These are phyloP conservation scores for Geosmithia putterillii DNA, from an alignment of 2,329 filamentous ascomycete genomes.

Conservation along the genomic window DNA sequence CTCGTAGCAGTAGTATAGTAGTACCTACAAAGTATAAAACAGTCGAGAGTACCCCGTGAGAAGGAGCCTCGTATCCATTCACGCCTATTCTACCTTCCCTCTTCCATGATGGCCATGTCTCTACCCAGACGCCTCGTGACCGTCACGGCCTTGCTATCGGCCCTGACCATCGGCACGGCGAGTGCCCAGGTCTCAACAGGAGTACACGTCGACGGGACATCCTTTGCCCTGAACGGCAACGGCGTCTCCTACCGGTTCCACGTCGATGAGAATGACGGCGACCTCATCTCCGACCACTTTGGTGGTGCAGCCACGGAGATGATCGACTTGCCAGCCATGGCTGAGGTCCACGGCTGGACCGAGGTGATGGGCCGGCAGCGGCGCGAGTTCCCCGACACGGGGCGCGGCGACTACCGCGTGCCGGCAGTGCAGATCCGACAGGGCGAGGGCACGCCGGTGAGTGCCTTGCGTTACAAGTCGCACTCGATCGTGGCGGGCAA, in stretches of 20 bases:
- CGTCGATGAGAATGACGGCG: constrained; percentile 40
- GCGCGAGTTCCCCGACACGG: constrained; percentile 52
- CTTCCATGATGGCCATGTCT: neutral
- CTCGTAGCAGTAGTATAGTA: no score
- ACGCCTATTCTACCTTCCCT: neutral
- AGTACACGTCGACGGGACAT: constrained; percentile 31
- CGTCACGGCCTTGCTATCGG: neutral
- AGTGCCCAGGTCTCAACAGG: neutral
- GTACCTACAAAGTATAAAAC: neutral
- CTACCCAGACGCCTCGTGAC: neutral
- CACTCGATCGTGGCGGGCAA: constrained; percentile 44
- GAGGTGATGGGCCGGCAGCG: constrained; percentile 34
- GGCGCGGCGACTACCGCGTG: constrained; percentile 48
- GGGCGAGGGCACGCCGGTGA: constrained; percentile 44
- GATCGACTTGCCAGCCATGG: constrained; percentile 14
- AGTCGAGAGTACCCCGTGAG: neutral
- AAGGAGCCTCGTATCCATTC: neutral
- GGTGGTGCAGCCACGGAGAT: constrained; percentile 42
- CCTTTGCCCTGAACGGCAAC: constrained; percentile 43
- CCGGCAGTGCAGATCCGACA: constrained; percentile 51
- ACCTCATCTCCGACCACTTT: constrained; percentile 49
- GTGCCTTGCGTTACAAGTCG: constrained; percentile 44
- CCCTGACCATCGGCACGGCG: neutral
- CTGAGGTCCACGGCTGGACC: constrained; percentile 39
- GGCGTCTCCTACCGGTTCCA: constrained; percentile 52